phyloP scores from a whole-genome alignment of 2,329 filamentous ascomycete genomes.

The Cladosporium oxysporum region DNA sequence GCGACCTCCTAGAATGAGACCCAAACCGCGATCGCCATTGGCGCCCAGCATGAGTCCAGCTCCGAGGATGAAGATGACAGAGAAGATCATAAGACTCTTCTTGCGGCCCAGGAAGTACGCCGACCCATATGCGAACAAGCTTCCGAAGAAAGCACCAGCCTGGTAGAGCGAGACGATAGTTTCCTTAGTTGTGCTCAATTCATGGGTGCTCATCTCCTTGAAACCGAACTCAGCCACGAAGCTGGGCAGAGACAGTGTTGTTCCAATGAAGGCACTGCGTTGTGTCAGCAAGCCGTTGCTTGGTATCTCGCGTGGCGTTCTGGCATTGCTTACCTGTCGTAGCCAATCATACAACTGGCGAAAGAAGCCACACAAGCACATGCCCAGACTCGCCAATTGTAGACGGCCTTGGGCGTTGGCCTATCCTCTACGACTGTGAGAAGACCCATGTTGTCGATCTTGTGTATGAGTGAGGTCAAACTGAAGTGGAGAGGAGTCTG shows the following conservation, averaged over 20 bases:
- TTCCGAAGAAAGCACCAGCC: constrained; percentile 80
- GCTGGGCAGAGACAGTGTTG: constrained; percentile 69
- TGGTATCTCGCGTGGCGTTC: background rate
- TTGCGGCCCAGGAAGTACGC: constrained; percentile 69
- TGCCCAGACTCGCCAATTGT: constrained; percentile 62
- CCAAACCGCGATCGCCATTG: constrained; percentile 62
- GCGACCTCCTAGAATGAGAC: constrained; percentile 58
- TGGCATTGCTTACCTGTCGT: constrained; percentile 47
- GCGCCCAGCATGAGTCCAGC: constrained; percentile 72
- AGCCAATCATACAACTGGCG: constrained; percentile 61
- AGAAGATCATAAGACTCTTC: constrained; percentile 63
- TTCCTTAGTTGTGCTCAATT: constrained; percentile 63
- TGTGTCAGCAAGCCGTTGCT: constrained; percentile 6
- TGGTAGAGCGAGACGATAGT: constrained; percentile 84
- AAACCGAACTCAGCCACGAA: constrained; percentile 71
- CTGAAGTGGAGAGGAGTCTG: constrained; percentile 14
- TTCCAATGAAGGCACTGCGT: constrained; percentile 20
- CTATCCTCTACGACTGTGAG: constrained; percentile 43
- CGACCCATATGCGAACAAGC: constrained; percentile 66
- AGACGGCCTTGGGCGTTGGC: constrained; percentile 59
- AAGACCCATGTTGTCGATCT: constrained; percentile 37
- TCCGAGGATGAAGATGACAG: constrained; percentile 67
- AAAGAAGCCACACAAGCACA: constrained; percentile 57
- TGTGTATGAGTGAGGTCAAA: background rate
- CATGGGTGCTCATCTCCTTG: constrained; percentile 45